Evolutionary conservation across 768 basidiomycete genomes (phyloP).

Genomic region (Serendipita sp.): DNA sequence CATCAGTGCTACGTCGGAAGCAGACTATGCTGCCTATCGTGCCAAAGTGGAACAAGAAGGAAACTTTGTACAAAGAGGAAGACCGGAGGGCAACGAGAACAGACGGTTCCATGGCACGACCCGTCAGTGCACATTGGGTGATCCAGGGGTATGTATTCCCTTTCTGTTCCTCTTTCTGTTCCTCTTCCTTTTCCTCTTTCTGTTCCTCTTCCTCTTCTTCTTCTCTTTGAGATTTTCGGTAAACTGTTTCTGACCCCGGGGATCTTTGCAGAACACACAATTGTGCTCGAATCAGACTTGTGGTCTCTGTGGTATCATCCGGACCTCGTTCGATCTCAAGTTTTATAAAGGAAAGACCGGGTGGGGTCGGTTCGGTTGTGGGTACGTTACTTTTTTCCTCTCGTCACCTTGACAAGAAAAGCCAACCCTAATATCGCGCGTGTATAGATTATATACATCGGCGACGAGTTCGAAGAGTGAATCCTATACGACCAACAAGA

Average conservation of each 20-base stretch:
- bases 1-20: constrained; percentile 30
- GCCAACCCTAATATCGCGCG: too few relatives aligned
- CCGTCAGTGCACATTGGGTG: constrained; percentile 43
- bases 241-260: too few relatives aligned
- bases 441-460: constrained; percentile 46
- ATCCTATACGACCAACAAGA: constrained; percentile 27
- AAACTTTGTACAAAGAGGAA: constrained; percentile 36
- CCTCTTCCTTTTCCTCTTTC: too few relatives aligned
- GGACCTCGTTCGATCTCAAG: constrained; percentile 41
- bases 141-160: not conserved
- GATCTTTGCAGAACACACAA: constrained; percentile 36
- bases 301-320: constrained; percentile 41
- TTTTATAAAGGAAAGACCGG: constrained; percentile 41
- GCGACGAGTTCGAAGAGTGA: constrained; percentile 55
- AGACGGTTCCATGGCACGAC: constrained; percentile 62
- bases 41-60: constrained; percentile 42
- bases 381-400: not conserved
- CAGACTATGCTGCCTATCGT: constrained; percentile 47
- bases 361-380: constrained; percentile 41
- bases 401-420: not conserved
- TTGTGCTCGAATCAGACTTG: constrained; percentile 41
- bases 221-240: too few relatives aligned
- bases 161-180: too few relatives aligned
- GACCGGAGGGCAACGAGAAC: constrained; percentile 53
- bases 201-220: too few relatives aligned